These are phyloP conservation scores for Phytophthora vignae DNA, from an alignment of 352 stramenopile species.

Conservation along the genomic window DNA sequence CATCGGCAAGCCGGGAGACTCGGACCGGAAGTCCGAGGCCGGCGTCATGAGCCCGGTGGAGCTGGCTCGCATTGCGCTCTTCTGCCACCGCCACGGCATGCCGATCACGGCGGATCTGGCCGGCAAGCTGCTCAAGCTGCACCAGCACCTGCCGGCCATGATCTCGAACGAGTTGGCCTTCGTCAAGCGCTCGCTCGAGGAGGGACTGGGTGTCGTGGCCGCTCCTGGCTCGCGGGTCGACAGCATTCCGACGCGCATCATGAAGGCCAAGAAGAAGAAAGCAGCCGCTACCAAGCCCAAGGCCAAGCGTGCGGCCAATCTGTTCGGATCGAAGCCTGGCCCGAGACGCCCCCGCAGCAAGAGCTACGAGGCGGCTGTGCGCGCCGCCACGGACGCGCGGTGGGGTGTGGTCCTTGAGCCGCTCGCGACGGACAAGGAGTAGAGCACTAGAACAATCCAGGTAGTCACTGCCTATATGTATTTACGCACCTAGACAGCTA, in stretches of 20 bases:
- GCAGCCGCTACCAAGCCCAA: slow-evolving; percentile 20
- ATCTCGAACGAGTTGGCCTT: slow-evolving; percentile 58
- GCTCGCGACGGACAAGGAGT: slow-evolving; percentile 35
- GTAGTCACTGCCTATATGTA: slow-evolving; percentile 28
- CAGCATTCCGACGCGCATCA: slow-evolving; percentile 7
- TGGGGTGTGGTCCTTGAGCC: slow-evolving; percentile 42
- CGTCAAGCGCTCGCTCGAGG: slow-evolving; percentile 42
- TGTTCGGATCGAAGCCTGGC: slow-evolving; percentile 11
- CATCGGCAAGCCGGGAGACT: slow-evolving; percentile 23
- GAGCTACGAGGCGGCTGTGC: slow-evolving; percentile 41
- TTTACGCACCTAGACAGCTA: slow-evolving; percentile 35
- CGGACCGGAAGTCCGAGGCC: neutral
- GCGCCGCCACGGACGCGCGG: slow-evolving; percentile 30
- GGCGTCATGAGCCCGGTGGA: slow-evolving; percentile 49
- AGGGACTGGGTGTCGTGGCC: slow-evolving; percentile 33
- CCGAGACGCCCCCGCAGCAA: slow-evolving; percentile 27
- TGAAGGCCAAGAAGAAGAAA: slow-evolving; percentile 20
- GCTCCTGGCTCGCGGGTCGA: slow-evolving; percentile 11
- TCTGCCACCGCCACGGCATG: slow-evolving; percentile 65
- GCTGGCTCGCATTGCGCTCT: slow-evolving; percentile 58
- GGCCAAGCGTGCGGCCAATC: slow-evolving; percentile 12
- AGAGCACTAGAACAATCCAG: slow-evolving; percentile 10
- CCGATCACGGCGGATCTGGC: slow-evolving; percentile 47
- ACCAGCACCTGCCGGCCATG: slow-evolving; percentile 44
- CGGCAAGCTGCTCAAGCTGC: slow-evolving; percentile 52